Percentiles rank a stretch among this genome's conserved stretches.
Evolutionary conservation across 306 rosid species (phyloP).

Genomic region (Vicia faba): DNA sequence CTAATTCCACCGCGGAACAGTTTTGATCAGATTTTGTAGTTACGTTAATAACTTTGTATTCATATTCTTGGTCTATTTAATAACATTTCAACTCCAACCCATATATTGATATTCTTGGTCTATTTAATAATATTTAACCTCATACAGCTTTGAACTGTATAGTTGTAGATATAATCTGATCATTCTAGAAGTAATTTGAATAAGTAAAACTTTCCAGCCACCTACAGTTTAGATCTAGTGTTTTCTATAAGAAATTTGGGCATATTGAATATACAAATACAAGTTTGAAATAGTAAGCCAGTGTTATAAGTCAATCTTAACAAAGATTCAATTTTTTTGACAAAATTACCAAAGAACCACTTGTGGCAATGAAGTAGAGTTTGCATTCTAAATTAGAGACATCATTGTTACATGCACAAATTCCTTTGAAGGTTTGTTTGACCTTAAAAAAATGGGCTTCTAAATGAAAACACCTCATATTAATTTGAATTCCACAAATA

Average conservation of each 20-base stretch:
- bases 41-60: too few relatives aligned
- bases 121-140: too few relatives aligned
- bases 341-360: not conserved
- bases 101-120: too few relatives aligned
- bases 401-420: not conserved
- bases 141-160: too few relatives aligned
- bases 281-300: not conserved
- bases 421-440: not conserved
- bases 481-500: slow-evolving; percentile 4
- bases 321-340: not conserved
- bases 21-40: too few relatives aligned
- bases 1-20: too few relatives aligned
- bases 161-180: too few relatives aligned
- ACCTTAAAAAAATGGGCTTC: too few relatives aligned
- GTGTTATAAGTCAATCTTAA: not conserved
- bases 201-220: not conserved
- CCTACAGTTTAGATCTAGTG: not conserved
- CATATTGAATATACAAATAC: not conserved
- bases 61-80: too few relatives aligned
- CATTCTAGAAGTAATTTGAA: too few relatives aligned
- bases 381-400: not conserved
- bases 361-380: not conserved
- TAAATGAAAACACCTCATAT: too few relatives aligned
- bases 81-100: too few relatives aligned
- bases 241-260: not conserved